These are phyloP conservation scores for Vitis hybrid DNA, from an alignment of 177 flowering plant species.

Conservation along the genomic window DNA sequence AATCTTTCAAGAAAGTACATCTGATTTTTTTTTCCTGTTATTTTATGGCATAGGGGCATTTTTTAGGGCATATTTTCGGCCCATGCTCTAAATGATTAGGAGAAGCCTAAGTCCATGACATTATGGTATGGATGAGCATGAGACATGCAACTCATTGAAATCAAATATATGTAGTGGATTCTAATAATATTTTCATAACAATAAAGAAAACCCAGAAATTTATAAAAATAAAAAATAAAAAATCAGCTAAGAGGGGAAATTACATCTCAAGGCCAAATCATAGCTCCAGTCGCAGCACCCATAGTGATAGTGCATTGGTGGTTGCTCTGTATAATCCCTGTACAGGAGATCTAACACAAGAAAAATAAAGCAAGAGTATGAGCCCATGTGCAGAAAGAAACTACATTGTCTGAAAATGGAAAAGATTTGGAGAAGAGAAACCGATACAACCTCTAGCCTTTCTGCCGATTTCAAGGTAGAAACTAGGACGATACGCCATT, in stretches of 20 bases:
- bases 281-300: constrained; percentile 14
- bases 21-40: too few relatives aligned
- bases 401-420: neutral
- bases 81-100: too few relatives aligned
- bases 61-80: too few relatives aligned
- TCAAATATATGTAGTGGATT: too few relatives aligned
- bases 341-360: constrained; percentile 25
- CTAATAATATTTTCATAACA: too few relatives aligned
- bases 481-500: constrained; percentile 23
- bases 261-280: constrained; percentile 23
- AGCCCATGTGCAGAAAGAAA: neutral
- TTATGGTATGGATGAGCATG: fast-evolving
- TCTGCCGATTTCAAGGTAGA: constrained; percentile 30
- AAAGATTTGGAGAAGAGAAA: neutral
- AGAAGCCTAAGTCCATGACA: too few relatives aligned
- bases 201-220: neutral
- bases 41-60: too few relatives aligned
- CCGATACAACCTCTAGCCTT: constrained; percentile 31
- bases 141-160: too few relatives aligned
- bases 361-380: neutral
- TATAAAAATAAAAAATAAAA: neutral
- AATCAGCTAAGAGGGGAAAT: neutral
- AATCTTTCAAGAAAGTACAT: neutral
- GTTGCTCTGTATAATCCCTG: constrained; percentile 22
- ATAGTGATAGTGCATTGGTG: constrained; percentile 11